These are phyloP conservation scores for Avena insularis DNA, from an alignment of 176 grass and related monocot species.

Conservation along the genomic window DNA sequence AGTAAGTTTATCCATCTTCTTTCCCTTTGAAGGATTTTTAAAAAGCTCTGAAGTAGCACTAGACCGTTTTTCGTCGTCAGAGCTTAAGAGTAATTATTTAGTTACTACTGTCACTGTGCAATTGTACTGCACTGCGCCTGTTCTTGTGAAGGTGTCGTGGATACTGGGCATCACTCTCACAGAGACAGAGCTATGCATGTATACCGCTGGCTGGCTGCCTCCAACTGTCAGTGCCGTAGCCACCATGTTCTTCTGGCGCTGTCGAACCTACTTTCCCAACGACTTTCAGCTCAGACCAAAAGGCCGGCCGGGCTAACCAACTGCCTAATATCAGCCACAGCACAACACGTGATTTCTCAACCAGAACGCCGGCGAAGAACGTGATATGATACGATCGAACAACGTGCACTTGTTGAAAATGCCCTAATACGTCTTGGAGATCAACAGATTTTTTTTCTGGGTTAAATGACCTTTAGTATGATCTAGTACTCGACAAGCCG, in stretches of 20 bases:
- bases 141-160: conserved; percentile 3
- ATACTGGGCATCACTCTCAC: background rate
- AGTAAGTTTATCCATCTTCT: background rate
- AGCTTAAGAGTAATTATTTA: background rate
- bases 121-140: background rate
- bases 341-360: conserved; percentile 12
- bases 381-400: background rate
- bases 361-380: background rate
- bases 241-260: background rate
- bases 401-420: too few relatives aligned
- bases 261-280: conserved; percentile 1
- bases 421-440: too few relatives aligned
- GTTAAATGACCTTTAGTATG: too few relatives aligned
- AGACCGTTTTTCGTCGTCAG: background rate
- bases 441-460: too few relatives aligned
- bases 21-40: background rate
- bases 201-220: background rate
- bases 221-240: conserved; percentile 12
- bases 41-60: background rate
- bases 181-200: background rate
- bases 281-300: background rate
- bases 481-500: background rate
- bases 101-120: background rate
- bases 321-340: background rate
- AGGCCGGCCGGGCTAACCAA: background rate